Conservation (phyloP, 1,139 yeast species). For the Arxiozyma slooffiae region DNA sequence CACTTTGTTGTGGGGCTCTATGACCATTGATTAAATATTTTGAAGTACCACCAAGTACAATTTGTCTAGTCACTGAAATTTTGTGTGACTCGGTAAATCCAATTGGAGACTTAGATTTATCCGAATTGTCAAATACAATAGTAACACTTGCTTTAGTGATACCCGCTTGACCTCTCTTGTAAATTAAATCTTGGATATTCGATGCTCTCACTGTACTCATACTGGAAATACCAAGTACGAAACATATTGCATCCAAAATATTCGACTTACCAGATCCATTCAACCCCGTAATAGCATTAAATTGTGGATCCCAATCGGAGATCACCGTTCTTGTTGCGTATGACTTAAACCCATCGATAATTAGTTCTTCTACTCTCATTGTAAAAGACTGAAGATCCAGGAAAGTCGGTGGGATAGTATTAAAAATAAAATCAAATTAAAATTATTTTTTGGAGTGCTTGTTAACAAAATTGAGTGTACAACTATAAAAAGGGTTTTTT, state of each 20-base stretch:
- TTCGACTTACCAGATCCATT: slow-evolving; percentile 97
- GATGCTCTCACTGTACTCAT: slow-evolving; percentile 93
- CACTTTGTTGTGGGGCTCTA: slow-evolving; percentile 91
- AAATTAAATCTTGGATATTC: slow-evolving; percentile 84
- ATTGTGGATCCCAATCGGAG: slow-evolving; percentile 90
- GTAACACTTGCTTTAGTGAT: slow-evolving; percentile 96
- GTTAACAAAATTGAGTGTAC: too few species aligned
- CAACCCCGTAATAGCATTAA: slow-evolving; percentile 94
- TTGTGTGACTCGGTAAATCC: slow-evolving; percentile 75
- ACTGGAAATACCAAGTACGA: slow-evolving; percentile 92
- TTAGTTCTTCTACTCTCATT: slow-evolving; percentile 92
- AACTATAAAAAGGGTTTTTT: background rate
- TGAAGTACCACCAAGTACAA: slow-evolving; percentile 83
- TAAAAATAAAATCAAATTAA: background rate
- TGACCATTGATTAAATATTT: slow-evolving; percentile 93
- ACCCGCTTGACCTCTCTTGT: slow-evolving; percentile 96
- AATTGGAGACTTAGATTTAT: slow-evolving; percentile 66
- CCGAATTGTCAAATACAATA: slow-evolving; percentile 83
- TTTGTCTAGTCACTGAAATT: slow-evolving; percentile 86
- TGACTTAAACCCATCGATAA: slow-evolving; percentile 95
- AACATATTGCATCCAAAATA: slow-evolving; percentile 91
- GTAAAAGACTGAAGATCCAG: background rate
- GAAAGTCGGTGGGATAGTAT: background rate
- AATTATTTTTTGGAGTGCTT: background rate
- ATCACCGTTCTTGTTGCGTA: slow-evolving; percentile 96